Evolutionary conservation across 768 basidiomycete species (phyloP), one percentile per base, ranked within the genome.

Genomic region (Termitomyces sp.): DNA sequence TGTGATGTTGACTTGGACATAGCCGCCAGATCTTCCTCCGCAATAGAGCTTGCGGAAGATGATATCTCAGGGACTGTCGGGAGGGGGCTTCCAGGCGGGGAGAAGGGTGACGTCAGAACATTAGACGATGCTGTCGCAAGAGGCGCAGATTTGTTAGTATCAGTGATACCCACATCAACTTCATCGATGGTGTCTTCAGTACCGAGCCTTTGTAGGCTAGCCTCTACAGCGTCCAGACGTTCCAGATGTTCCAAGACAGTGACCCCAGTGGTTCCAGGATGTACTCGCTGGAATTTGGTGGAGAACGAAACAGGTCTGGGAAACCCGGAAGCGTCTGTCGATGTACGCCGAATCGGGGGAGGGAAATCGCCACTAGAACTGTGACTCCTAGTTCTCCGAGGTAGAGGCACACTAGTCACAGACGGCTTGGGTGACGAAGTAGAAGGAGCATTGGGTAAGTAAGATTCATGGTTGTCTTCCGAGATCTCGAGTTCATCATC

Each of bases 211-310:
- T 89, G 85, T 58, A 91, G 68, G 60, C 88, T 84, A 8, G 89
- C 88, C 61, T 92, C 89, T 17, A 89, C 89, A 16, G 83, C 86
- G 66, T 94, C 92, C 45, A 94, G 71, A 45, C 89, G 83, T 66
- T 94, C 92, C 61, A 94, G 77, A 61, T 93, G 91, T 64, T 91
- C 89, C 37, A 94, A 77, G 47, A 94, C 86, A 10, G 84, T 87
- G 25, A 94, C 91, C 11, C 92, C 92, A 0, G 90, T 93, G 28
- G 90, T 91, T 37, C 88, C 89, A 45, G 90, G 90, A 65, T 91
- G 88, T 34, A 92, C 85, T 47, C 85, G 81, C 65, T 88, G 83
- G 70, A 89, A 89, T 71, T 91, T 92, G n/a, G 85, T 81, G 12
- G 85, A 84, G 68, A 93, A 91, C 3, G 90, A 88, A 14, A 93